Evolutionary conservation across 1,139 yeast genomes (phyloP).

Genomic region (Candida tunisiensis): DNA sequence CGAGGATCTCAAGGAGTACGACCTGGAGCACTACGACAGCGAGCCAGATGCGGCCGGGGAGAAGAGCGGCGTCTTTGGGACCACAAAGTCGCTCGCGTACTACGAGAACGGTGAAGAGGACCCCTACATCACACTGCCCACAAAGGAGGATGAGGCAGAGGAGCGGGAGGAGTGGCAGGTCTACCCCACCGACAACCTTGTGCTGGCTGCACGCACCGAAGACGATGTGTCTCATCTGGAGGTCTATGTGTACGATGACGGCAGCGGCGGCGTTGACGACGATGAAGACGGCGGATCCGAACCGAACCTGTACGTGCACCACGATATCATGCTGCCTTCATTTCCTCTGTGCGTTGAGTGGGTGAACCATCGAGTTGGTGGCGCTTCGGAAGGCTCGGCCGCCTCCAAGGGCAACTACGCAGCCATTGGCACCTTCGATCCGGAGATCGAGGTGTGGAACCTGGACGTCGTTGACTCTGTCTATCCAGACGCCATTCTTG

Average conservation of each 20-base stretch:
- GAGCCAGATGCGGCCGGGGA: slow-evolving; percentile 41
- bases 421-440: slow-evolving; percentile 94
- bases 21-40: slow-evolving; percentile 70
- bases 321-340: slow-evolving; percentile 91
- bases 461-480: slow-evolving; percentile 85
- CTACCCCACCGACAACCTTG: slow-evolving; percentile 77
- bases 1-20: slow-evolving; percentile 51
- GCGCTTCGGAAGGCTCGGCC: slow-evolving; percentile 15
- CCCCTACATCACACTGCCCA: slow-evolving; percentile 53
- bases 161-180: slow-evolving; percentile 77
- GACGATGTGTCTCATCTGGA: slow-evolving; percentile 88
- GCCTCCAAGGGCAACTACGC: slow-evolving; percentile 69
- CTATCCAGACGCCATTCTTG: slow-evolving; percentile 85
- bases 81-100: slow-evolving; percentile 29
- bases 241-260: slow-evolving; percentile 83
- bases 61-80: slow-evolving; percentile 23
- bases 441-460: slow-evolving; percentile 95
- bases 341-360: slow-evolving; percentile 96
- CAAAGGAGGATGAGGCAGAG: slow-evolving; percentile 44
- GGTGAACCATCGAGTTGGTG: slow-evolving; percentile 45
- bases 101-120: slow-evolving; percentile 49
- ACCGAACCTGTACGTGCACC: slow-evolving; percentile 82
- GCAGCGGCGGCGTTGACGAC: slow-evolving; percentile 35
- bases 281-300: slow-evolving; percentile 45
- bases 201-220: slow-evolving; percentile 87